Evolutionary conservation across 805 yeast genomes (phyloP), one percentile per base, ranked within the genome.

Genomic region (Komagataella populi): DNA sequence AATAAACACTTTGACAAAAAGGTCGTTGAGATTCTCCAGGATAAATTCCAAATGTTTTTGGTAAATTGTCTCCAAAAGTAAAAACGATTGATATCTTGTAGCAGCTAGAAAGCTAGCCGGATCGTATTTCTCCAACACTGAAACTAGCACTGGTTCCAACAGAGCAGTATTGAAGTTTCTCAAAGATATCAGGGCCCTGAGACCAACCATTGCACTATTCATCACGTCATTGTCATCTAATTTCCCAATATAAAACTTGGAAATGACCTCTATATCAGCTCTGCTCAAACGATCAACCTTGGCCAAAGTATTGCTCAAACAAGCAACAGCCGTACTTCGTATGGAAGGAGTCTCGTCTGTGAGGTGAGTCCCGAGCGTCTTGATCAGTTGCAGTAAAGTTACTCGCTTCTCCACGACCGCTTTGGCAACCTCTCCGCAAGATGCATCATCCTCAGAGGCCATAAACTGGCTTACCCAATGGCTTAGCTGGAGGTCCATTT

Each of bases 181-280:
- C 82, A 78, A 81, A 36, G 55, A 53, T 4, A 77, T 67, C 10
- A 88, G 62, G 1, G 80, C 70, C 16, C 59, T 60, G 6, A 90
- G 55, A 0, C 88, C 89, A 7, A 59, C 61, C 2, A 84, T 63
- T 1, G 82, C 73, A 53, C 78, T 77, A 44, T 67, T 67, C 30
- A 80, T 59, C 46, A 84, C 73, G 3, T 70, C 64, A 14, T 73
- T 70, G 59, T 89, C 96, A 10, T 80, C 84, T 20, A 87, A 63
- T 56, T 91, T 84, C 16, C 81, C 79, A 14, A 74, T 54, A 51
- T 80, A 75, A 63, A 91, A 91, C 5, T 75, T 73, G 16, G 74
- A 52, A 50, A 80, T 63, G 10, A 77, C 83, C 23, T 63, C 59
- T 6, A 77, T 65, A 56, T 80, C 84, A 48, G 73, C 75, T 18